phyloP scores from a whole-genome alignment of 495 filamentous ascomycete species.

The Penicillium bialowiezense region DNA sequence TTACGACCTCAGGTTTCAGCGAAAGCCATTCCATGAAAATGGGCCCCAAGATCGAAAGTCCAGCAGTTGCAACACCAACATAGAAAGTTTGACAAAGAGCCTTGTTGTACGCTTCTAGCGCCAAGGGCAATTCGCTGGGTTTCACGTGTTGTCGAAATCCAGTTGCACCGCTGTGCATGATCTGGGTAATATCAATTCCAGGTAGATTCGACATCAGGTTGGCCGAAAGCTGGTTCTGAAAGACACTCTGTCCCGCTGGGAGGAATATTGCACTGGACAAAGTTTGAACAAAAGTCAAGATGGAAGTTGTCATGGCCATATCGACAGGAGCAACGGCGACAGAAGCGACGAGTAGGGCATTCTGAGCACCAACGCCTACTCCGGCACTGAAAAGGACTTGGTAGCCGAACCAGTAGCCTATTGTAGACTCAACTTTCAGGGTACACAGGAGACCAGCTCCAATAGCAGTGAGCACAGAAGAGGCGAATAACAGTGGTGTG shows the following conservation, averaged over 20 bases:
- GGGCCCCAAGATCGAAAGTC: no score
- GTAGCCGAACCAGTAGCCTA: constrained; percentile 24
- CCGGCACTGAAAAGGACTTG: constrained; percentile 25
- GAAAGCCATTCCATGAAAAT: no score
- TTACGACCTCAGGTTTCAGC: no score
- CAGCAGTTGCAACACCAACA: no score
- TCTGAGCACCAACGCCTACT: constrained; percentile 20
- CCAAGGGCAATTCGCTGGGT: not conserved
- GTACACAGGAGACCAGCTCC: no score
- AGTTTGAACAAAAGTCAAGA: constrained; percentile 31
- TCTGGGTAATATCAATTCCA: constrained; percentile 41
- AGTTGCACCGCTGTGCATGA: no score
- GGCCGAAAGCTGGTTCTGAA: constrained; percentile 60
- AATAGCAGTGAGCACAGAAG: no score
- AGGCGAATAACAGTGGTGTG: not conserved
- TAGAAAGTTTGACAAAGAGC: constrained; percentile 49
- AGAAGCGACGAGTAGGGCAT: constrained; percentile 57
- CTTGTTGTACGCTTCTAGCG: constrained; percentile 56
- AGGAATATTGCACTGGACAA: constrained; percentile 70
- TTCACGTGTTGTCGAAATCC: no score
- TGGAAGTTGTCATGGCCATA: constrained; percentile 59
- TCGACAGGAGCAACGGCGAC: constrained; percentile 58
- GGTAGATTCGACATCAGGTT: constrained; percentile 46
- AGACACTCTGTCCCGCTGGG: constrained; percentile 67
- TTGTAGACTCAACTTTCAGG: constrained; percentile 8